These are phyloP conservation scores for Jackrogersella minutella DNA, from an alignment of 495 filamentous ascomycete species.

Conservation along the genomic window DNA sequence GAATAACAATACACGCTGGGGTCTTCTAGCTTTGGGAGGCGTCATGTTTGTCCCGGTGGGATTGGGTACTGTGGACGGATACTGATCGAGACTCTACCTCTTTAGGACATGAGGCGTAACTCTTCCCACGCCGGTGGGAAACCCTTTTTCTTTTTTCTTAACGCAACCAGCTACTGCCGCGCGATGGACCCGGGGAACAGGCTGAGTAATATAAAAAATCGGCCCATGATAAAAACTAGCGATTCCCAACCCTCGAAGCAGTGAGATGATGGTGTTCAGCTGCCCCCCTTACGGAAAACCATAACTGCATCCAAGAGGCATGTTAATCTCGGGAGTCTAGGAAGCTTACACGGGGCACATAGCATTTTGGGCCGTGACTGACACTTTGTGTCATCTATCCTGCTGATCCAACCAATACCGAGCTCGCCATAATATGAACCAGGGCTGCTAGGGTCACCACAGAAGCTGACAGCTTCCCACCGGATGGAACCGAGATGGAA, in stretches of 20 bases:
- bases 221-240: conserved; percentile 17
- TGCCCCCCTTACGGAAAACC: conserved; percentile 22
- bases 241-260: conserved; percentile 3
- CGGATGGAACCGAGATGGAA: conserved; percentile 35
- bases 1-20: conserved; percentile 35
- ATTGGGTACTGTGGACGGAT: conserved; percentile 27
- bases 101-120: conserved; percentile 15
- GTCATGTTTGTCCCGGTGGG: conserved; percentile 20
- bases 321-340: conserved; percentile 34
- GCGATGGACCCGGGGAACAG: conserved; percentile 19
- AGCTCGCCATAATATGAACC: conserved; percentile 27
- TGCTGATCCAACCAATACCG: conserved; percentile 29
- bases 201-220: conserved; percentile 11
- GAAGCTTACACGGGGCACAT: conserved; percentile 28
- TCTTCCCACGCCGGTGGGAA: conserved; percentile 3
- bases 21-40: conserved; percentile 10
- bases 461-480: conserved; percentile 36
- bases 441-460: conserved; percentile 25
- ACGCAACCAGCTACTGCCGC: conserved; percentile 12
- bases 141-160: conserved; percentile 18
- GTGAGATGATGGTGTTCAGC: conserved; percentile 28
- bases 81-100: conserved; percentile 20
- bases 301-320: conserved; percentile 21
- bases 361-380: conserved; percentile 17
- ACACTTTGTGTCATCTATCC: conserved; percentile 28